phyloP scores from a whole-genome alignment of 306 rosid genomes.

The Spatholobus suberectus region DNA sequence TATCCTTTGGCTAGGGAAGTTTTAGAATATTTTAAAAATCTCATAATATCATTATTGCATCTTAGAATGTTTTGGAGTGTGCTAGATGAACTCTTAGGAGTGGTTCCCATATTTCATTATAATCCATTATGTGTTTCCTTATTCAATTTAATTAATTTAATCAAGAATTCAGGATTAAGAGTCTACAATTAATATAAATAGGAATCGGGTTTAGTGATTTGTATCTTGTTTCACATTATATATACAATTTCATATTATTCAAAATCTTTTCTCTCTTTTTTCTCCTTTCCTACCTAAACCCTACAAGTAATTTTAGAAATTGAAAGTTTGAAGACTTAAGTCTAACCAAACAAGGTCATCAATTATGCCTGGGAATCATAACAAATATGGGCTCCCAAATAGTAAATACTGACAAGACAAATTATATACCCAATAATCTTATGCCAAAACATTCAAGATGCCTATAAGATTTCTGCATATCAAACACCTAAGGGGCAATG shows the following conservation, averaged over 20 bases:
- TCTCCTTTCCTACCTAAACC: background rate
- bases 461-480: background rate
- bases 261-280: background rate
- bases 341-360: slow-evolving; percentile 18
- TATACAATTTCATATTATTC: background rate
- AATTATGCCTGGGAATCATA: background rate
- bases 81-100: background rate
- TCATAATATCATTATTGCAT: background rate
- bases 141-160: background rate
- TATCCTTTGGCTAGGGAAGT: background rate
- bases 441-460: background rate
- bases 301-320: background rate
- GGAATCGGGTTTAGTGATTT: background rate
- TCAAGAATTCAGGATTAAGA: background rate
- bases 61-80: background rate
- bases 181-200: background rate
- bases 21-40: background rate
- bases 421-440: background rate
- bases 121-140: background rate
- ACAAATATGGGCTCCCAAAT: background rate
- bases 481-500: background rate
- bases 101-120: background rate
- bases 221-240: background rate
- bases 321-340: background rate
- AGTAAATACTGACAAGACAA: background rate